Evolutionary conservation across 345 rosid genomes (phyloP).

Genomic region (Rhodomyrtus tomentosa): DNA sequence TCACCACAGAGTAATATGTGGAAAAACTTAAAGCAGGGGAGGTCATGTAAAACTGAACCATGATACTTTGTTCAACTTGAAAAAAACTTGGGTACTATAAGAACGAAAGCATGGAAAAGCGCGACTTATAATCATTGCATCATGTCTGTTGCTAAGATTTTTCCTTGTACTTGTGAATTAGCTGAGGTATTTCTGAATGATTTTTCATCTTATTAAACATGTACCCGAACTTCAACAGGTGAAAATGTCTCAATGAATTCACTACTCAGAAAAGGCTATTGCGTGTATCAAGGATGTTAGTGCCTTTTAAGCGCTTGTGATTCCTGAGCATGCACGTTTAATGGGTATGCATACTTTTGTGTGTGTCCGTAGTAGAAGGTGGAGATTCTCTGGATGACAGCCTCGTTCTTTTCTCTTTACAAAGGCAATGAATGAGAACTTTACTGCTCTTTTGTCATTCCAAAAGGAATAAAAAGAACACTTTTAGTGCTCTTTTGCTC

Average conservation of each 20-base stretch:
- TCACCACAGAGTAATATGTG: background rate
- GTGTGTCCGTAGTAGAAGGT: background rate
- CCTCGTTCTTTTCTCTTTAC: background rate
- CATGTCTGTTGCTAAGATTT: background rate
- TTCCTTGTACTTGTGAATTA: background rate
- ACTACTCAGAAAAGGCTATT: background rate
- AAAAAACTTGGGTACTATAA: background rate
- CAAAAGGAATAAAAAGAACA: background rate
- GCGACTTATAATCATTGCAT: background rate
- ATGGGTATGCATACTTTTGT: background rate
- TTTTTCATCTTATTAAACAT: background rate
- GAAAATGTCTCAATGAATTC: background rate
- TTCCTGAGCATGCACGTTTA: background rate
- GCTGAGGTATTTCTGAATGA: background rate
- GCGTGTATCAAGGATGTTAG: background rate
- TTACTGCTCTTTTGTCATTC: background rate
- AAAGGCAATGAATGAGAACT: background rate
- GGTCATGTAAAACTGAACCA: background rate
- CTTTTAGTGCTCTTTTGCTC: background rate
- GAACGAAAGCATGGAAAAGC: background rate
- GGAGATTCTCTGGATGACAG: background rate
- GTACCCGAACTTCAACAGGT: background rate
- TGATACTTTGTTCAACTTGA: background rate
- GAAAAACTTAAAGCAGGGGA: background rate
- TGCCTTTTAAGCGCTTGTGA: background rate